Conservation (phyloP, 2,329 filamentous ascomycete species). For the Ophiostoma sp. region DNA sequence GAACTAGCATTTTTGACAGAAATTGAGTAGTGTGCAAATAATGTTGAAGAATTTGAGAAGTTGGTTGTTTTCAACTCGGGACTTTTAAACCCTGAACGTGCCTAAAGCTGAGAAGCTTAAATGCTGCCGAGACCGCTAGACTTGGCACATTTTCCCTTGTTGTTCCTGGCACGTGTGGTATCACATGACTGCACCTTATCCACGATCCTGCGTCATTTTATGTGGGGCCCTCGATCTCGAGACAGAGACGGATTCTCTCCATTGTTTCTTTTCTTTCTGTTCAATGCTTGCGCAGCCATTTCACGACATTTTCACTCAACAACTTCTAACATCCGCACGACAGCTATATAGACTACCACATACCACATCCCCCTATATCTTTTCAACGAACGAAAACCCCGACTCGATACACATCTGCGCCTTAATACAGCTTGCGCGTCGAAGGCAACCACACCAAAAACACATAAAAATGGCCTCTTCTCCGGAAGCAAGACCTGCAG, state of each 20-base stretch:
- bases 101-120: background rate
- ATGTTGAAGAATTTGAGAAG: background rate
- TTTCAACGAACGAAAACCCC: background rate
- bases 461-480: constrained; percentile 18
- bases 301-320: background rate
- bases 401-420: background rate
- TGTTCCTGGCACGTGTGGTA: background rate
- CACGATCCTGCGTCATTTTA: constrained; percentile 5
- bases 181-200: background rate
- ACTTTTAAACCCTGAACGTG: background rate
- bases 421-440: background rate
- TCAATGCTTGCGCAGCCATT: background rate
- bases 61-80: background rate
- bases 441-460: background rate
- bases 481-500: background rate
- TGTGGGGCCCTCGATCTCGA: background rate
- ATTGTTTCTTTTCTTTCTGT: background rate
- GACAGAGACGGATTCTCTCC: background rate
- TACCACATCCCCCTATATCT: too few species aligned
- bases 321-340: background rate
- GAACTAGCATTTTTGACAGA: background rate
- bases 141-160: background rate
- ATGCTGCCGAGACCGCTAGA: background rate
- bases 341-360: background rate
- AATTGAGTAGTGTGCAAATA: background rate